Base-by-base conservation (phyloP, 345 rosid genomes). In the Lumnitzera littorea region DNA sequence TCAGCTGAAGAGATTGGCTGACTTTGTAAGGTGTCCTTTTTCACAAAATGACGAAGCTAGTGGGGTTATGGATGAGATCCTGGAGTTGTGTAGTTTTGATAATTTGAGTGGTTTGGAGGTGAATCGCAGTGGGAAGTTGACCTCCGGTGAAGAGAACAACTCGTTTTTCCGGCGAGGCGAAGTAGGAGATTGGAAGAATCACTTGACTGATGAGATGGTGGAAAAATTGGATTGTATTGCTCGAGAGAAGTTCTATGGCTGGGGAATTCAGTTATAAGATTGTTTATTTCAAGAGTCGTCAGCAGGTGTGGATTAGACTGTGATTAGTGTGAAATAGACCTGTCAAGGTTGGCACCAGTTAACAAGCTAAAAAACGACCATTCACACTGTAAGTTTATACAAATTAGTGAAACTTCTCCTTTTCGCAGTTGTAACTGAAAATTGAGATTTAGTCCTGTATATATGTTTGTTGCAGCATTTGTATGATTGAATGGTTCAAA, bases 21-120 rank as follows among this genome's bases (percentile, higher is more conserved):
- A 71, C 49, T 76, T 76, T 63, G 60, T 80, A 56, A 75, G 81
- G 64, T 71, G 67, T 62, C 50, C 72, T 24, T 71, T 66, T 17
- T 50, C 70, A 43, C 17, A 23, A 7, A 64, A 66, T 17, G 72
- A 72, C 64, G 65, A 63, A 29, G 51, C 31, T 12, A 55, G 16
- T 2, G 72, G 65, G 3, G 0, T 13, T 0, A 70, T 74, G 50
- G 53, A 71, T 61, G 52, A 67, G 52, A 56, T 69, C 13, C 27
- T 69, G 47, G 29, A 56, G 68, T 57, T 73, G 23, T 79, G 84
- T 51, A 71, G 75, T 63, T 73, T 79, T 58, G 72, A 76, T 64
- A 75, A 56, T 43, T 16, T 73, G 70, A 73, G 62, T 57, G 46
- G 13, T 29, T 11, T 56, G 36, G 64, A 57, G 58, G 80, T 66